Percentiles rank a stretch among this genome's conserved stretches.
Evolutionary conservation across 371 early-diverging fungal genomes (phyloP).

Genomic region (Mortierella sp.): DNA sequence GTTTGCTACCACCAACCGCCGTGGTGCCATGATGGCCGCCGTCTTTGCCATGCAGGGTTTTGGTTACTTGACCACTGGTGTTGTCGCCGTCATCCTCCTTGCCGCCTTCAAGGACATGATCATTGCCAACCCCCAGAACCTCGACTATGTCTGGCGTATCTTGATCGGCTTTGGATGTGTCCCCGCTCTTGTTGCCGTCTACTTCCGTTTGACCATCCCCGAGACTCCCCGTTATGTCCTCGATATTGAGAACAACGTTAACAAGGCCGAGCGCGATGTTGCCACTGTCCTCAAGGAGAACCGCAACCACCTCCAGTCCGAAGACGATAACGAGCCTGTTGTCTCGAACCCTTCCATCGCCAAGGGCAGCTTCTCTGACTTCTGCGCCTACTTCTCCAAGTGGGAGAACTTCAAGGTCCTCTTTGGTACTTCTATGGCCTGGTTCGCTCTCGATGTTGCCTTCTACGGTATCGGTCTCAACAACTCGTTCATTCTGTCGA

Average conservation of each 20-base stretch:
- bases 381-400: constrained; percentile 77
- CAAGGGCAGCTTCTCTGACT: constrained; percentile 68
- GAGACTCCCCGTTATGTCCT: constrained; percentile 91
- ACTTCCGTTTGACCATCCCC: constrained; percentile 90
- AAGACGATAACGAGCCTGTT: constrained; percentile 13
- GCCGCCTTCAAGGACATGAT: constrained; percentile 76
- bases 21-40: constrained; percentile 79
- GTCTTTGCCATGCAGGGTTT: constrained; percentile 95
- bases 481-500: constrained; percentile 72
- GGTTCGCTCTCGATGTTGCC: constrained; percentile 90
- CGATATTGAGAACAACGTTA: constrained; percentile 76
- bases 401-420: constrained; percentile 82
- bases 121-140: constrained; percentile 54
- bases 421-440: constrained; percentile 77
- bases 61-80: constrained; percentile 84
- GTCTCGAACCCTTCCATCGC: constrained; percentile 42
- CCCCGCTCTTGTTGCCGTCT: constrained; percentile 84
- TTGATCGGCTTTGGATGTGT: constrained; percentile 82
- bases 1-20: constrained; percentile 78
- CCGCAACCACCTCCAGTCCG: constrained; percentile 19
- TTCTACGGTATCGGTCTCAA: constrained; percentile 91
- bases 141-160: constrained; percentile 92
- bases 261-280: constrained; percentile 67
- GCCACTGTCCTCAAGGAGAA: constrained; percentile 36
- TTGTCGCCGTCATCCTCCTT: constrained; percentile 76